phyloP scores from a whole-genome alignment of 192 early-diverging fungal genomes.

The Gonapodya sp. region DNA sequence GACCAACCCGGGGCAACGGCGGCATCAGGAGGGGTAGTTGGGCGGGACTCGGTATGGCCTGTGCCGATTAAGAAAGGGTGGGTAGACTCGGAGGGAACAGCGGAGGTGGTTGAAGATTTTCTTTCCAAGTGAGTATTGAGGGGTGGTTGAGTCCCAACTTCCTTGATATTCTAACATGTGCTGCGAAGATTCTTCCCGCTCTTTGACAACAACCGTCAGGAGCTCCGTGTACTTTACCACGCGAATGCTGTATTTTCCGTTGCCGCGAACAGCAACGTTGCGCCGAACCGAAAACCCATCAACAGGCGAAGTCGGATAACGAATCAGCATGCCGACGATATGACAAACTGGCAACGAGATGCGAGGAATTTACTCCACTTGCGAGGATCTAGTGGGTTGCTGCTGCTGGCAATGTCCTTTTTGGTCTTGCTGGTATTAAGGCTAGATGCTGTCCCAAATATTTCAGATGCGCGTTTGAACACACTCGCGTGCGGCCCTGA shows the following conservation, averaged over 20 bases:
- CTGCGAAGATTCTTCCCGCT: conserved; percentile 9
- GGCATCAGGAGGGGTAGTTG: neutral
- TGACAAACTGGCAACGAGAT: neutral
- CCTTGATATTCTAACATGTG: neutral
- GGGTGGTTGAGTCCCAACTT: neutral
- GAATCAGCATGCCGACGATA: neutral
- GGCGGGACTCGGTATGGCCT: neutral
- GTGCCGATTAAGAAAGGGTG: neutral
- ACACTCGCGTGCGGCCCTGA: neutral
- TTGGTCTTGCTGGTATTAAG: too few relatives aligned
- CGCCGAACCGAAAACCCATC: neutral
- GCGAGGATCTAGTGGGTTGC: neutral
- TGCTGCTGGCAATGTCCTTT: too few relatives aligned
- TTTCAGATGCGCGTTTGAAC: neutral
- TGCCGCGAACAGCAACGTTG: neutral
- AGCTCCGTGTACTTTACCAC: neutral
- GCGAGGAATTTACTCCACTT: neutral
- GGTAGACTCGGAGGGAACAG: conserved; percentile 5
- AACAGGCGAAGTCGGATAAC: neutral
- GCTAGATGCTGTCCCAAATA: too few relatives aligned
- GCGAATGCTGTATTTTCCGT: neutral
- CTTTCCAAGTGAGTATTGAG: neutral
- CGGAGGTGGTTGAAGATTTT: neutral
- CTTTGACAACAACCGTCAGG: neutral
- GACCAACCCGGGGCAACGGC: neutral